Base-by-base conservation (phyloP, 2,329 filamentous ascomycete species). In the Allantophomopsis cytisporea region DNA sequence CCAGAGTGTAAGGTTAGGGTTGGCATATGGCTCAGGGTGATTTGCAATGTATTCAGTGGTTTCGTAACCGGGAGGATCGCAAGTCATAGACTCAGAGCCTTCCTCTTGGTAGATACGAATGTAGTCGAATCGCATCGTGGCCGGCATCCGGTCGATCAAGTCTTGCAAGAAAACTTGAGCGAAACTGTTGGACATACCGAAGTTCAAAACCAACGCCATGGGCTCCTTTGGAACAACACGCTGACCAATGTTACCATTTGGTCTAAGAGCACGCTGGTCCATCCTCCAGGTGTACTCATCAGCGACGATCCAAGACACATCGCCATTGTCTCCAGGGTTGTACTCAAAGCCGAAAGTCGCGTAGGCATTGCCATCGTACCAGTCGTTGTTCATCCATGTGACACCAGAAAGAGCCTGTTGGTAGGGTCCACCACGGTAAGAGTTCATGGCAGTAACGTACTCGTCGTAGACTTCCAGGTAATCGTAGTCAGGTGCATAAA, bases 171-270 rank as follows among this genome's bases (percentile, higher is more conserved):
- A 74, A 44, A 83, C 60, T 5, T 63, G 55, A 0, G 79, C 72
- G 55, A 83, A 83, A 56, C 70, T 73, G 49, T 67, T 66, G 4
- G 73, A 77, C 71, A 84, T 81, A 50, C 80, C 80, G 49, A 83
- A 71, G 52, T 84, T 84, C 60, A 76, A 66, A 48, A 83, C 64
- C 14, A 83, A 59, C 2, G 74, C 54, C 73, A 84, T 68, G 2
- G 80, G 80, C 52, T 84, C 80, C 47, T 75, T 61, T 0, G 79
- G 76, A 38, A 83, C 71, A 15, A 70, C 58, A 46, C 80, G 64
- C 47, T 79, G 72, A 6, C 76, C 79, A 41, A 84, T 60, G 51
- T 84, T 84, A 41, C 79, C 80, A 45, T 83, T 83, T 1, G 77
- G 73, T 5, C 77, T 71, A 13, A 81, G 60, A 2, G 79, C 64